Evolutionary conservation across 202 grass and related monocot species (phyloP), one percentile per base, ranked within the genome.

Genomic region (Eragrostis tef): DNA sequence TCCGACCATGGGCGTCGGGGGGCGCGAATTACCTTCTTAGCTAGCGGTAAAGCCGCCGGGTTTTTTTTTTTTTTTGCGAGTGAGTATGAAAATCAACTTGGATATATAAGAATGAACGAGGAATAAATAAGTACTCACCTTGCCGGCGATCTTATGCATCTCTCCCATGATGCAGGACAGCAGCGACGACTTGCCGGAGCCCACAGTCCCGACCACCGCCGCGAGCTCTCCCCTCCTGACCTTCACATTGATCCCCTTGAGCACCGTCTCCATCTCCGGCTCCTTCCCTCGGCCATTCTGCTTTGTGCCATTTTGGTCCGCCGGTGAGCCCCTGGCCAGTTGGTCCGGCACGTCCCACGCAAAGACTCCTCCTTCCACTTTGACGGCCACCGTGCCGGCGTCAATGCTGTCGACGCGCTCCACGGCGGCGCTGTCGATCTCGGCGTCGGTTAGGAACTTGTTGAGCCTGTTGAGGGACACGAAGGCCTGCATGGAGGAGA

Each of bases 161-260:
- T 94, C 91, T 12, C 88, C 91, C 70, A 91, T 83, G 63, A 94
- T 73, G 73, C 91, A 91, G 3, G 88, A 84, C 8, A 94, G 81
- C 77, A 94, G 53, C 13, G 91, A 94, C 1, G 91, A 91, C 86
- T 91, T 94, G 67, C 91, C 88, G 1, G 91, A 93, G n/a, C 88
- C 86, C 21, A 90, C 88, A 9, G 52, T 88, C 4, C 91, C 88
- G 10, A 94, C 91, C 51, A 94, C 83, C 19, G 86, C 88, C 2
- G 73, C 57, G 4, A 94, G 80, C 39, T 85, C 77, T 2, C 91
- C 88, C 24, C n/a, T 85, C 39, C 77, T 70, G 25, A 94, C 85
- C 72, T 75, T 46, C 22, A 94, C 19, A 10, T 87, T 62, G 10
- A 94, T 75, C 44, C 73, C 80, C 64, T 36, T 90, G 7, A 91